Base-by-base conservation (phyloP, 2,329 filamentous ascomycete genomes). In the Colletotrichum lini region DNA sequence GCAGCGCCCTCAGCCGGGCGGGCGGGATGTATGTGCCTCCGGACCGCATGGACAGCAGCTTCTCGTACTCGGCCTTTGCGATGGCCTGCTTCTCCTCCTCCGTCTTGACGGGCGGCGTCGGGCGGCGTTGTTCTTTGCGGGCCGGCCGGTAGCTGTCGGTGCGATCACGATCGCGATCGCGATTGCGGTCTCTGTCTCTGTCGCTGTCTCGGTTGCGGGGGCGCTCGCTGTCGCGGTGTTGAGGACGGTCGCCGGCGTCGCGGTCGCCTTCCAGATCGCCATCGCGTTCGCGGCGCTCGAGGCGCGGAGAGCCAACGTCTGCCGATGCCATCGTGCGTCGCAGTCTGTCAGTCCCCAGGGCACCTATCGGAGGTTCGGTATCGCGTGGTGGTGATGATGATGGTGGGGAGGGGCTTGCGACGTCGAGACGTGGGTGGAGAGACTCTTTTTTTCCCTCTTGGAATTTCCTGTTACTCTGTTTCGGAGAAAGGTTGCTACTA, bases 1-100 rank as follows among this genome's bases (percentile, higher is more conserved):
- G 96, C 72, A 99, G 89, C 49, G 96, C 96, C 76, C 95, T 91
- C 79, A 99, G 86, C 76, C 94, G 90, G 63, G 96, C 96, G 0
- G 96, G 96, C 23, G 96, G 96, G 73, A 99, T 97, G 80, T 99
- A 99, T 30, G 95, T 97, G 76, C 96, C 96, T 74, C 96, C 96
- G 58, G 95, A 98, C 75, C 96, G 93, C 90, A 97, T 96, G 75
- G 90, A 96, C 76, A 98, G 85, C 72, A 98, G 89, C 83, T 96
- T 96, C 83, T 97, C 92, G 83, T 98, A 97, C 85, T 98, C 95
- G 74, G 95, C 94, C 84, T 97, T 97, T 53, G 94, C 94, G 50
- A 91, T 91, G 30, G 92, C 94, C 82, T 96, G 94, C 82, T 97
- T 97, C 82, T 95, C 92, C 80, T 94, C 94, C 77, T 93, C 94